These are phyloP conservation scores for Dictyostelium firmibasis DNA, from an alignment of 78 protist genomes.

Conservation along the genomic window DNA sequence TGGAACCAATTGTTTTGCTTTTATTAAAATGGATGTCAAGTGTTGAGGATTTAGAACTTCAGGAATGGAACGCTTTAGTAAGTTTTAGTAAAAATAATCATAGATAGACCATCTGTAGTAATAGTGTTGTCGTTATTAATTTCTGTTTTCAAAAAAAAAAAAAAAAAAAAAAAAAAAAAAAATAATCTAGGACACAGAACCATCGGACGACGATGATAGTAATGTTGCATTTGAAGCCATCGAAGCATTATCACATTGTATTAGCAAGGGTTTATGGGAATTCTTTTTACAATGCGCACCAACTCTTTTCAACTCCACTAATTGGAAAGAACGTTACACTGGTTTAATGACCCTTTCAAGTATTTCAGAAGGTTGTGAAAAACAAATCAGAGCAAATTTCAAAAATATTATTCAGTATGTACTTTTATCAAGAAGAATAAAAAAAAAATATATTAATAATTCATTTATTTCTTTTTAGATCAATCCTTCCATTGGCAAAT, in stretches of 20 bases:
- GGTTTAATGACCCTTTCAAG: slow-evolving; percentile 13
- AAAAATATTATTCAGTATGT: background rate
- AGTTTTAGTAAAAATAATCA: background rate
- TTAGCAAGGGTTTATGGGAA: slow-evolving; percentile 83
- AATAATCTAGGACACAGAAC: slow-evolving; percentile 46
- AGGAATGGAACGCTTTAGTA: slow-evolving; percentile 28
- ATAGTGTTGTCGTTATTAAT: background rate
- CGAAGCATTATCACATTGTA: slow-evolving; percentile 85
- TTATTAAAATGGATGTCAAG: slow-evolving; percentile 78
- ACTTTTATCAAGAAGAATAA: background rate
- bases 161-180: background rate
- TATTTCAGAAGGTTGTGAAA: slow-evolving; percentile 58
- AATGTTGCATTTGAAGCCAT: slow-evolving; percentile 83
- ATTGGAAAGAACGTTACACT: slow-evolving; percentile 68
- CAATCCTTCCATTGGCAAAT: slow-evolving; percentile 1
- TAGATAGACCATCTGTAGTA: background rate
- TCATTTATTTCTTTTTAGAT: background rate
- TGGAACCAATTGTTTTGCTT: slow-evolving; percentile 29
- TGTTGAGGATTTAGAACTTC: slow-evolving; percentile 46
- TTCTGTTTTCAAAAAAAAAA: too few relatives aligned
- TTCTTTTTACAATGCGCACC: slow-evolving; percentile 18
- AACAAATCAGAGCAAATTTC: background rate
- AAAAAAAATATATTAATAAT: background rate
- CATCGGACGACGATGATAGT: slow-evolving; percentile 33
- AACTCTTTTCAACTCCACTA: background rate